A percentile compares a stretch with the other conserved stretches of the same genome.
Evolutionary conservation across 2,329 filamentous ascomycete species (phyloP).

Genomic region (Ophiostoma tasmaniense): DNA sequence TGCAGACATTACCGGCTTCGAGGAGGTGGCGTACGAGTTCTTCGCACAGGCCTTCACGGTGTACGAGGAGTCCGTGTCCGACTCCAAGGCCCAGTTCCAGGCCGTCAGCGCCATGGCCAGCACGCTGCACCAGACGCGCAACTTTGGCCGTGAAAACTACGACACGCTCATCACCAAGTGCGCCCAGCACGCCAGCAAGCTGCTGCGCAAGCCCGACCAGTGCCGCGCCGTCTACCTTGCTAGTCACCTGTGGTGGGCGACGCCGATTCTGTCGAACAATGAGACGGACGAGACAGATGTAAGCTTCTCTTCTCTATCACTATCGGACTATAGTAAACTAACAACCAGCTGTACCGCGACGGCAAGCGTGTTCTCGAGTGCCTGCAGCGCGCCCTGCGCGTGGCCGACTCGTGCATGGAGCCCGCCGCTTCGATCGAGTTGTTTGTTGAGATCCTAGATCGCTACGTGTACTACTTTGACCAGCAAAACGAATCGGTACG

Average conservation of each 20-base stretch:
- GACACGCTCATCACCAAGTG: slow-evolving; percentile 98
- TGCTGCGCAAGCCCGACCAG: slow-evolving; percentile 96
- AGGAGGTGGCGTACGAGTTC: slow-evolving; percentile 96
- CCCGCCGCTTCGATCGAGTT: slow-evolving; percentile 93
- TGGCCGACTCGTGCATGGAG: slow-evolving; percentile 98
- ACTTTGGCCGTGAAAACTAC: slow-evolving; percentile 95
- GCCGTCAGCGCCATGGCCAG: slow-evolving; percentile 91
- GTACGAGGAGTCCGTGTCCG: slow-evolving; percentile 92
- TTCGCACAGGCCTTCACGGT: slow-evolving; percentile 97
- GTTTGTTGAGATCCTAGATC: slow-evolving; percentile 95
- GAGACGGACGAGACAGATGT: slow-evolving; percentile 67
- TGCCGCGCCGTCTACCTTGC: slow-evolving; percentile 94
- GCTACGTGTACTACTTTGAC: slow-evolving; percentile 99
- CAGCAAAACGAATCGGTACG: slow-evolving; percentile 89
- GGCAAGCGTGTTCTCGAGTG: slow-evolving; percentile 96
- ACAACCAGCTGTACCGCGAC: slow-evolving; percentile 75
- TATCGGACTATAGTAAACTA: background rate
- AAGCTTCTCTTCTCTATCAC: slow-evolving; percentile 42
- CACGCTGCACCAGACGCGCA: slow-evolving; percentile 76
- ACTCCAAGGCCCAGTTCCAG: slow-evolving; percentile 95
- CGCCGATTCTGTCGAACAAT: slow-evolving; percentile 64
- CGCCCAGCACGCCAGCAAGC: slow-evolving; percentile 89
- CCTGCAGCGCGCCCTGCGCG: slow-evolving; percentile 84
- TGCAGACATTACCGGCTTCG: slow-evolving; percentile 81
- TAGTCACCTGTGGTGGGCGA: slow-evolving; percentile 96